Base-by-base conservation (phyloP, 1,284 basidiomycete genomes). In the Tausonia pullulans region DNA sequence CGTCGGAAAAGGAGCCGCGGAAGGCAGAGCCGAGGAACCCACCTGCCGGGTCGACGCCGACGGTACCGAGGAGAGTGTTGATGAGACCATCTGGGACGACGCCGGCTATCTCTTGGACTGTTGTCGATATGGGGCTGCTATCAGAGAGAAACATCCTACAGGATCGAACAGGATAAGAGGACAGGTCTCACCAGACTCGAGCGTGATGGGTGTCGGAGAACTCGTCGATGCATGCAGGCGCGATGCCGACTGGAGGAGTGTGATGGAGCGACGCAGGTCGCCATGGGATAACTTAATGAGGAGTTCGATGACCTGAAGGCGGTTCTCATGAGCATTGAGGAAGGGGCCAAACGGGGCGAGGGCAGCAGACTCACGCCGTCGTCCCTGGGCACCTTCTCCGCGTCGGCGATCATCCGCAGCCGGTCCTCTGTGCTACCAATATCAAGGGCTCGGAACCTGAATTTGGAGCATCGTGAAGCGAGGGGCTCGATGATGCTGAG, bases 401-500 rank as follows among this genome's bases (percentile, higher is more conserved):
- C 74, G 2, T 72, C 63, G 0, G 93, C 91, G 65, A 99, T 96
- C 71, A 89, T 82, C 62, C 84, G 79, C 10, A 99, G 82, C 60
- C 96, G 84, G 8, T 81, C 77, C 61, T 85, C 82, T 4, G 92
- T 88, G 14, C 90, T 91, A 5, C 78, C 75, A 7, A 84, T 78
- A 72, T 94, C 93, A 43, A 99, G 82, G 2, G 94, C 90, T 40
- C 90, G 91, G 80, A 98, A 99, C 55, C 96, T 87, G 79, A 99
- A 98, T 78, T 99, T 99, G 67, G 92, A 96, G 77, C 96, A 99
- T 62, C 96, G 86, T n/a, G 95, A 98, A 14, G 96, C 92, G 40
- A 99, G 83, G 0, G 96, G 96, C 74, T 98, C 96, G 67, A 99
- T 99, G 70, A 99, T 98, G 72, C 95, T 97, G 70, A 56, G 3